Base-by-base conservation (phyloP, 2,329 filamentous ascomycete species). In the Apiospora malaysiana region DNA sequence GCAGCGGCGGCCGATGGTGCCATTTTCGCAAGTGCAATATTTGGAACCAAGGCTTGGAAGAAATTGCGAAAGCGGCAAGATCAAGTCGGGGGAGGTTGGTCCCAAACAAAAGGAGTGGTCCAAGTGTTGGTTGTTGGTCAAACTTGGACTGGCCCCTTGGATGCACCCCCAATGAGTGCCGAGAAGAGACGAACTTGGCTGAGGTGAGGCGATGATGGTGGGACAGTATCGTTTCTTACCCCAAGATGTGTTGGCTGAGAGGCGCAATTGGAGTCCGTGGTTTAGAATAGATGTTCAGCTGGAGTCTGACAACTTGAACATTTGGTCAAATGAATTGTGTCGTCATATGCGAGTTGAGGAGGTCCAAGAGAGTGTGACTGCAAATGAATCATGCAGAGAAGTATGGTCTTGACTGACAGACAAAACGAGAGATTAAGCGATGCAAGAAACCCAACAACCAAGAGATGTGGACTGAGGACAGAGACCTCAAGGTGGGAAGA, bases 1-100 rank as follows among this genome's bases (percentile, higher is more conserved):
- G 81, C 76, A 51, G 81, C 69, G 74, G 75, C 75, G 32, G 81
- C 78, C 75, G 83, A 78, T 45, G 65, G 40, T 32, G 65, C 65
- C 65, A 63, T 63, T n/a, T 37, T 40, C 32, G 10, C 56, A 63
- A 63, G 18, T 4, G 10, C 23, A 27, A n/a, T 70, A 51, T 1
- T 63, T 47, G 66, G 37, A 32, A 32, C 23, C 32, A 51, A 21
- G 32, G 63, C 32, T 63, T 40, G 56, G 32, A 9, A 9, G 9
- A n/a, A n/a, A n/a, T 63, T 4, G 27, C 32, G n/a, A 63, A 47
- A 18, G 5, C 21, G 18, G 18, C 45, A 47, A 9, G 45, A 8
- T 45, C 18, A 47, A 63, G 18, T 40, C 4, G 32, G 21, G 32
- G 18, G 56, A n/a, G 27, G 56, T 23, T 63, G 56, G 21, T 40